Evolutionary conservation across 164 flowering plant genomes (phyloP).

Genomic region (Buxus sempervirens): DNA sequence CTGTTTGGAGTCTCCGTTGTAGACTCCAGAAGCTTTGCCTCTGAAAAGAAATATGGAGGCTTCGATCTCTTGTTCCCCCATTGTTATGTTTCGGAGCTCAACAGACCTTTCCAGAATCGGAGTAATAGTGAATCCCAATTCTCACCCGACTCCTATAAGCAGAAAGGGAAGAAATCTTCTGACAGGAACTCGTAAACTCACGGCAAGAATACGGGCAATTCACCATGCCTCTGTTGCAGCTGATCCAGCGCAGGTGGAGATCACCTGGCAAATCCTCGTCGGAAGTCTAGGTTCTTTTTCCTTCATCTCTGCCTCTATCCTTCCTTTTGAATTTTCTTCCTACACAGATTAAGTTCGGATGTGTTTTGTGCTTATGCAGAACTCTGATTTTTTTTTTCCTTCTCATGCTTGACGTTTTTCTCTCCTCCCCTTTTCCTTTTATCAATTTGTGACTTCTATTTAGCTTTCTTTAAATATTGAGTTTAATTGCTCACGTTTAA

Average conservation of each 20-base stretch:
- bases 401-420: not conserved
- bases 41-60: slow-evolving; percentile 14
- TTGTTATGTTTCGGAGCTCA: slow-evolving; percentile 12
- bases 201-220: slow-evolving; percentile 9
- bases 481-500: not conserved
- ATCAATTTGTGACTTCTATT: not conserved
- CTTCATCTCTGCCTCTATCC: not conserved
- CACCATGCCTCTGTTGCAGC: slow-evolving; percentile 18
- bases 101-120: not conserved
- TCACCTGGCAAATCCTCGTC: slow-evolving; percentile 71
- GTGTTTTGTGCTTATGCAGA: not conserved
- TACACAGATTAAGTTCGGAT: no score
- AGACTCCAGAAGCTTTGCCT: not conserved
- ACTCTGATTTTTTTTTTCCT: not conserved
- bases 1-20: not conserved
- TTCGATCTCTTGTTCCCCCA: slow-evolving; percentile 9
- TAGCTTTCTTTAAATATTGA: not conserved
- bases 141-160: not conserved
- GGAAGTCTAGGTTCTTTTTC: slow-evolving; percentile 55
- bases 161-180: slow-evolving; percentile 2
- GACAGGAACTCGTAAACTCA: slow-evolving; percentile 3
- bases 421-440: not conserved
- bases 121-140: slow-evolving; percentile 2
- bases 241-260: slow-evolving; percentile 29
- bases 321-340: no score